Evolutionary conservation across 768 basidiomycete genomes (phyloP).

Genomic region (Ephemerocybe angulata): DNA sequence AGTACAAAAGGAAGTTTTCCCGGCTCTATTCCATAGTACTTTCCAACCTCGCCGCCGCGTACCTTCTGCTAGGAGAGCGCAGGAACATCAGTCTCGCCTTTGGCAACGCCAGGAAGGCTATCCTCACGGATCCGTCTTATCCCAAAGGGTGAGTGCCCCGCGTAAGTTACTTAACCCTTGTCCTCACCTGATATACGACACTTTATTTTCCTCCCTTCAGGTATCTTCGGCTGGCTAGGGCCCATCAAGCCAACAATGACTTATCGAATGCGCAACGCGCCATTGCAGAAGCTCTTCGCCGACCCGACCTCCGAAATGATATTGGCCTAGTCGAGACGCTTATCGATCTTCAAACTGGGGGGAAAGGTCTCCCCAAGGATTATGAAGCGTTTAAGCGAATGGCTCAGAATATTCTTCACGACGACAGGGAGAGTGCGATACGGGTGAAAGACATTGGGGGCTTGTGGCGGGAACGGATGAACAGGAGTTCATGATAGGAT

Average conservation of each 20-base stretch:
- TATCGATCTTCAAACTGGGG: conserved; percentile 15
- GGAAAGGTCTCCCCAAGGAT: conserved; percentile 16
- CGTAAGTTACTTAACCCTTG: too few relatives aligned
- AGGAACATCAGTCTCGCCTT: conserved; percentile 6
- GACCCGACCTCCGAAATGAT: conserved; percentile 12
- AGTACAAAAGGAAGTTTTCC: too few relatives aligned
- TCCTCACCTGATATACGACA: too few relatives aligned
- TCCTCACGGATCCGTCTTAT: conserved; percentile 9
- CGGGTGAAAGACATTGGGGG: conserved; percentile 12
- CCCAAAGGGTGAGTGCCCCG: conserved; percentile 12
- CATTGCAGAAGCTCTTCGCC: conserved; percentile 11
- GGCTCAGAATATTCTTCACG: conserved; percentile 1
- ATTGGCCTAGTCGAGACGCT: conserved; percentile 14
- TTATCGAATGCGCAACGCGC: conserved; percentile 13
- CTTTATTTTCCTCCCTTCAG: too few relatives aligned
- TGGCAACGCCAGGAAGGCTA: conserved; percentile 11
- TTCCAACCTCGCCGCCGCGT: conserved; percentile 6
- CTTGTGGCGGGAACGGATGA: conserved; percentile 7
- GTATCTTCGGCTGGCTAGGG: conserved; percentile 16
- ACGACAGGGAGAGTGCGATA: conserved; percentile 10
- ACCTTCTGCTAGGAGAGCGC: not conserved
- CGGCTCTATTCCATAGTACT: too few relatives aligned
- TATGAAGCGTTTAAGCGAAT: conserved; percentile 9
- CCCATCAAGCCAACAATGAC: conserved; percentile 13
- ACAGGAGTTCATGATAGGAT: too few relatives aligned